phyloP scores from a whole-genome alignment of 2,329 filamentous ascomycete genomes.

The Botrytis aclada region DNA sequence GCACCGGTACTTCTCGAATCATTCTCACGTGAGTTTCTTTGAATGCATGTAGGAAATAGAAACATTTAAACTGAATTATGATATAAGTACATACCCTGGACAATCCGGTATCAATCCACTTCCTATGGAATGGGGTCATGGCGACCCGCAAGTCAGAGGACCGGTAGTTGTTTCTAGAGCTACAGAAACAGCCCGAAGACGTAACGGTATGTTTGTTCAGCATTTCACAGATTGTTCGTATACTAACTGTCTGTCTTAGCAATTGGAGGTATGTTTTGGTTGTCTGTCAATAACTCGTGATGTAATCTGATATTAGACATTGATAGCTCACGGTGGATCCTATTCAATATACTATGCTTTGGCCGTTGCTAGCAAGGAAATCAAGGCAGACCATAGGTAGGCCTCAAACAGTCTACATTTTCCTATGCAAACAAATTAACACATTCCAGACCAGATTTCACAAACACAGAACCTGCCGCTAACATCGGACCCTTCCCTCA shows the following conservation, averaged over 20 bases:
- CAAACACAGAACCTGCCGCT: slow-evolving; percentile 88
- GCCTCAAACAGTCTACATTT: slow-evolving; percentile 18
- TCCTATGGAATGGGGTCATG: slow-evolving; percentile 80
- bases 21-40: slow-evolving; percentile 53
- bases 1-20: slow-evolving; percentile 52
- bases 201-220: slow-evolving; percentile 62
- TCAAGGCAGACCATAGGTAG: slow-evolving; percentile 73
- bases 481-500: slow-evolving; percentile 84
- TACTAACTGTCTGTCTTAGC: slow-evolving; percentile 41
- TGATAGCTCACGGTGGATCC: slow-evolving; percentile 74
- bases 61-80: slow-evolving; percentile 6
- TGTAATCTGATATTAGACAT: neutral
- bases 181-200: slow-evolving; percentile 70
- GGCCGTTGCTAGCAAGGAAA: slow-evolving; percentile 85
- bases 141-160: slow-evolving; percentile 71
- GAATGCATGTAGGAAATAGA: neutral
- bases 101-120: slow-evolving; percentile 94
- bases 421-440: neutral
- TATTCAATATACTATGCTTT: slow-evolving; percentile 96
- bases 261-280: slow-evolving; percentile 52
- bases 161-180: slow-evolving; percentile 84
- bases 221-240: slow-evolving; percentile 5
- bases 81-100: slow-evolving; percentile 74
- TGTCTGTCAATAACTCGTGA: slow-evolving; percentile 1
- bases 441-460: slow-evolving; percentile 57